phyloP scores from a whole-genome alignment of 371 early-diverging fungal species.

The Dinochytrium kinnereticum region DNA sequence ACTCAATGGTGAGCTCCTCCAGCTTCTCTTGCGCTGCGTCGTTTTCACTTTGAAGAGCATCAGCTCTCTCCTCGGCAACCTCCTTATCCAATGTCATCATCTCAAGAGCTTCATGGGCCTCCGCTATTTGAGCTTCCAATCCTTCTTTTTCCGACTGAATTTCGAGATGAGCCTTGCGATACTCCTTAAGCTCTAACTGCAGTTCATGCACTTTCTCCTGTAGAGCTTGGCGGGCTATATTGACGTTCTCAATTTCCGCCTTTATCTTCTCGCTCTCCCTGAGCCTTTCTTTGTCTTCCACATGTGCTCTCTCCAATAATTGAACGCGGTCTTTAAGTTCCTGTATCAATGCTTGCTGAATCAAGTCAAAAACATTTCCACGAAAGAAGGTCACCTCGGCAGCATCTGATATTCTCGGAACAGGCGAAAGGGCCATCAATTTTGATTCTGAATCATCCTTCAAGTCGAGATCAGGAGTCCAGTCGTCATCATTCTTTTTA shows the following conservation, averaged over 20 bases:
- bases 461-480: too few relatives aligned
- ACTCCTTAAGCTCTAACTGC: conserved; percentile 74
- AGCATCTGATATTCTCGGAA: not conserved
- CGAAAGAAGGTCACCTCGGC: not conserved
- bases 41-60: conserved; percentile 75
- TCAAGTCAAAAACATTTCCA: not conserved
- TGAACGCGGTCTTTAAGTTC: conserved; percentile 82
- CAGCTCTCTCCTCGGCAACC: conserved; percentile 87
- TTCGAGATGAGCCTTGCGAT: conserved; percentile 65
- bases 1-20: conserved; percentile 75
- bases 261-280: conserved; percentile 75
- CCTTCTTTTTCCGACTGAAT: conserved; percentile 62
- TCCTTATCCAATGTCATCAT: conserved; percentile 89
- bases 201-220: conserved; percentile 64
- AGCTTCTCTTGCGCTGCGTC: conserved; percentile 75
- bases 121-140: conserved; percentile 70
- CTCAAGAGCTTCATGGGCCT: conserved; percentile 79
- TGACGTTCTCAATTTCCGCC: conserved; percentile 75
- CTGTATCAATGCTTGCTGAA: conserved; percentile 60
- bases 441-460: too few relatives aligned
- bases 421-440: too few relatives aligned
- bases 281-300: conserved; percentile 78
- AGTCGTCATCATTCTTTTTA: not conserved
- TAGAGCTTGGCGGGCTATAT: conserved; percentile 71
- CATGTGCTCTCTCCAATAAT: conserved; percentile 79